phyloP scores from a whole-genome alignment of 148 eudicot genomes.

The Chenopodium formosanum region DNA sequence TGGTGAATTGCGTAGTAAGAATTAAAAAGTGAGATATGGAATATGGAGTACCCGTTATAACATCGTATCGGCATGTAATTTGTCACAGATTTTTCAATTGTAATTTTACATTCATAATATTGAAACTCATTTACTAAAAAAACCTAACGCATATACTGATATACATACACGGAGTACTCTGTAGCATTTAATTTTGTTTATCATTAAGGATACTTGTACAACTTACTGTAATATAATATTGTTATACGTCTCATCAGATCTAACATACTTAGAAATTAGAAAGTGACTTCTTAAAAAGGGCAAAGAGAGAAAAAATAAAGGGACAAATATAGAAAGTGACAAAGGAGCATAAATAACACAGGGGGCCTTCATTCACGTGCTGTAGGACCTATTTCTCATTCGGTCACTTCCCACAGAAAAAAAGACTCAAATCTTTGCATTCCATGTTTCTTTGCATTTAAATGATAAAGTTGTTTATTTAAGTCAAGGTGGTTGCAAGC shows the following conservation, averaged over 20 bases:
- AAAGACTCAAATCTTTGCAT: background rate
- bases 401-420: background rate
- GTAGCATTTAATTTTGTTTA: too few relatives aligned
- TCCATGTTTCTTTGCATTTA: background rate
- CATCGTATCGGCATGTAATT: too few relatives aligned
- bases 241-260: background rate
- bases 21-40: too few relatives aligned
- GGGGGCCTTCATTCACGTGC: slow-evolving; percentile 12
- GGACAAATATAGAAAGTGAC: slow-evolving; percentile 2
- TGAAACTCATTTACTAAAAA: too few relatives aligned
- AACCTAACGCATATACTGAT: too few relatives aligned
- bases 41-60: too few relatives aligned
- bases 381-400: background rate
- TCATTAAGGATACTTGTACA: too few relatives aligned
- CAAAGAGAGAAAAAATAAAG: background rate
- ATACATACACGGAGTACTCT: too few relatives aligned
- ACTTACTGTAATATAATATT: too few relatives aligned
- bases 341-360: background rate
- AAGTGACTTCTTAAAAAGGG: background rate
- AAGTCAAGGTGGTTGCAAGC: background rate
- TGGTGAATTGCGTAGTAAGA: too few relatives aligned
- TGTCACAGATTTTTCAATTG: too few relatives aligned
- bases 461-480: background rate
- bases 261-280: background rate
- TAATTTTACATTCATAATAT: too few relatives aligned